Percentiles rank a stretch among this genome's conserved stretches.
Conservation (phyloP, 2,329 filamentous ascomycete species). For the Penicillium occitanis region DNA sequence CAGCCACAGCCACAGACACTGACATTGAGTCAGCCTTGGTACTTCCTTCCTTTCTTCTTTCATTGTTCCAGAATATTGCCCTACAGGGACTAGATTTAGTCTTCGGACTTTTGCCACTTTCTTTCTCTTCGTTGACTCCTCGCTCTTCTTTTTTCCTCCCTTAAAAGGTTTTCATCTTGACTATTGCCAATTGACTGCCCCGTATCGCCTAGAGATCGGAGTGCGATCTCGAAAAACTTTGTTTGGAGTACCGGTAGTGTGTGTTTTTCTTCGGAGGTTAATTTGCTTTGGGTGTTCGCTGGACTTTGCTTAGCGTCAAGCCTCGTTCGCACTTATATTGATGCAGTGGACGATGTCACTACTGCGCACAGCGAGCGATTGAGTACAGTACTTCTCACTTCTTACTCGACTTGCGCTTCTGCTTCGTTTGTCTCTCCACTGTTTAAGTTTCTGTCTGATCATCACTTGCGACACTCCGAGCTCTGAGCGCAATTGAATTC, state of each 20-base stretch:
- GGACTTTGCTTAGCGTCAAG: neutral
- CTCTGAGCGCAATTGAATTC: neutral
- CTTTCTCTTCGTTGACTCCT: neutral
- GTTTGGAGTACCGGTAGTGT: neutral
- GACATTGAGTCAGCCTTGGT: neutral
- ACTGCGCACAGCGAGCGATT: neutral
- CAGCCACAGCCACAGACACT: neutral
- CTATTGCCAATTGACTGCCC: neutral
- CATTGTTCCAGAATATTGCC: conserved; percentile 9
- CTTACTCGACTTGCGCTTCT: too few relatives aligned
- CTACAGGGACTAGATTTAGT: neutral
- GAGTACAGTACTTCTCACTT: neutral
- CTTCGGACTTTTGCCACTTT: conserved; percentile 7
- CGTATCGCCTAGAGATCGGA: neutral
- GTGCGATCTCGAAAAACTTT: neutral
- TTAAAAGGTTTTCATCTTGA: too few relatives aligned
- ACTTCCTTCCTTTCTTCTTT: neutral
- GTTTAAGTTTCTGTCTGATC: neutral
- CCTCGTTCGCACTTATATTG: neutral
- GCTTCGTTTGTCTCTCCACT: neutral
- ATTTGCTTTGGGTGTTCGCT: neutral
- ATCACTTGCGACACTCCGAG: neutral
- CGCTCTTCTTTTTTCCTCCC: neutral
- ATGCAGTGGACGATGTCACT: neutral
- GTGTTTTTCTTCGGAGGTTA: neutral